Evolutionary conservation across 176 grass and related monocot genomes (phyloP).

Genomic region (Hordeum marinum): DNA sequence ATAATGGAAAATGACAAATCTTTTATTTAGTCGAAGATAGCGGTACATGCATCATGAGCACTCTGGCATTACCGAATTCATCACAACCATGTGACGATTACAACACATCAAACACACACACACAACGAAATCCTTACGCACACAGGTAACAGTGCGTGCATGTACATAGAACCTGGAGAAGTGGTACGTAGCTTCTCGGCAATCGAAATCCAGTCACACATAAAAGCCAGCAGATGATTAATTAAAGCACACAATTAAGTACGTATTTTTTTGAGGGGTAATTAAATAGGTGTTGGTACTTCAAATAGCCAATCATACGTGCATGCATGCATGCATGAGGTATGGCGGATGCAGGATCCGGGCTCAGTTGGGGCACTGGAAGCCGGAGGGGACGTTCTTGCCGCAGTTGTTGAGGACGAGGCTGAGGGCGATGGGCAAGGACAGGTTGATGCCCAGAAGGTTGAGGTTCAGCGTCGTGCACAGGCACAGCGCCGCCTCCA

Average conservation of each 20-base stretch:
- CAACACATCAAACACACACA: not conserved
- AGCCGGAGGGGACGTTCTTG: conserved; percentile 46
- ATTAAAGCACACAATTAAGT: not conserved
- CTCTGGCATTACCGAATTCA: not conserved
- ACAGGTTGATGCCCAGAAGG: conserved; percentile 65
- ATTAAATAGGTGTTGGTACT: not conserved
- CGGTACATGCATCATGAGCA: not conserved
- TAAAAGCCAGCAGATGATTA: not conserved
- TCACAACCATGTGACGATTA: not conserved
- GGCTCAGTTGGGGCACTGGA: conserved; percentile 50
- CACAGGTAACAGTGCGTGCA: not conserved
- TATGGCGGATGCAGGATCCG: not conserved
- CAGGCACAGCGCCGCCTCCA: conserved; percentile 68
- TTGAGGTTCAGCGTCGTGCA: conserved; percentile 60
- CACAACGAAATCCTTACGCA: not conserved
- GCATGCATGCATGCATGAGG: not conserved
- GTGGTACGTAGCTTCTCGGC: not conserved
- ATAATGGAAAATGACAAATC: not conserved
- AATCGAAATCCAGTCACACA: not conserved
- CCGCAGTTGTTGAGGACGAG: conserved; percentile 87
- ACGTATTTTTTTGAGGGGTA: not conserved
- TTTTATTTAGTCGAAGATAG: not conserved
- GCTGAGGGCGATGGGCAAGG: conserved; percentile 59
- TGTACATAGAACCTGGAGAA: not conserved
- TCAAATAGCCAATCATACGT: not conserved